Percentiles rank a stretch among this genome's conserved stretches.
Evolutionary conservation across 352 stramenopile species (phyloP).

Genomic region (Pythium rhizo-oryzae): DNA sequence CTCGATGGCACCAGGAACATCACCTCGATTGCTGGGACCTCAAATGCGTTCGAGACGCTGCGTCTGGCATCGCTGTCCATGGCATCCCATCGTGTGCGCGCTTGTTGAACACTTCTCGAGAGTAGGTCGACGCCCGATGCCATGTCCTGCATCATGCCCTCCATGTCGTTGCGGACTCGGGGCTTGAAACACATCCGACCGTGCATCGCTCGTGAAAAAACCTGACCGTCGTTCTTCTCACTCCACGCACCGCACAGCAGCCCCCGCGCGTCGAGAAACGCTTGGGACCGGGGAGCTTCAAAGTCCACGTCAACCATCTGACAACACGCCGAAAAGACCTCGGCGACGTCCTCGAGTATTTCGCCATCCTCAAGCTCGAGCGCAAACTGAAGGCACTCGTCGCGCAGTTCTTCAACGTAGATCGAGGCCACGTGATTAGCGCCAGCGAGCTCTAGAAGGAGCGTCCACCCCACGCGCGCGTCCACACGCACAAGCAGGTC

Average conservation of each 20-base stretch:
- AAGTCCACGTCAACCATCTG: neutral
- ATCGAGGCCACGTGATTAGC: neutral
- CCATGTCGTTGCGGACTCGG: neutral
- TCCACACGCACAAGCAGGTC: constrained; percentile 6
- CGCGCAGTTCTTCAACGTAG: neutral
- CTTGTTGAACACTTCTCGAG: neutral
- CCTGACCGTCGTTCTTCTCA: neutral
- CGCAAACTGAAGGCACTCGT: neutral
- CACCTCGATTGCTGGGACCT: neutral
- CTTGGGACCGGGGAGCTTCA: neutral
- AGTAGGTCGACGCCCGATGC: neutral
- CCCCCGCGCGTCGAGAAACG: neutral
- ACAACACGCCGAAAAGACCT: neutral
- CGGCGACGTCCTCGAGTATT: neutral
- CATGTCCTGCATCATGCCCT: neutral
- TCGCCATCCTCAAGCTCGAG: neutral
- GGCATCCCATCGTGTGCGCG: neutral
- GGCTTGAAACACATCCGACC: constrained; percentile 1
- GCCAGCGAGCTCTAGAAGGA: neutral
- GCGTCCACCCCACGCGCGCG: neutral
- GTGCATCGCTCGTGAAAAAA: neutral
- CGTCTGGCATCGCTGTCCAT: neutral
- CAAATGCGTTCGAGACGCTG: neutral
- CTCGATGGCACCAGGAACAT: too few species aligned
- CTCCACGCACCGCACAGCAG: neutral